phyloP scores from a whole-genome alignment of 352 stramenopile genomes.

The Globisporangium barbulae region DNA sequence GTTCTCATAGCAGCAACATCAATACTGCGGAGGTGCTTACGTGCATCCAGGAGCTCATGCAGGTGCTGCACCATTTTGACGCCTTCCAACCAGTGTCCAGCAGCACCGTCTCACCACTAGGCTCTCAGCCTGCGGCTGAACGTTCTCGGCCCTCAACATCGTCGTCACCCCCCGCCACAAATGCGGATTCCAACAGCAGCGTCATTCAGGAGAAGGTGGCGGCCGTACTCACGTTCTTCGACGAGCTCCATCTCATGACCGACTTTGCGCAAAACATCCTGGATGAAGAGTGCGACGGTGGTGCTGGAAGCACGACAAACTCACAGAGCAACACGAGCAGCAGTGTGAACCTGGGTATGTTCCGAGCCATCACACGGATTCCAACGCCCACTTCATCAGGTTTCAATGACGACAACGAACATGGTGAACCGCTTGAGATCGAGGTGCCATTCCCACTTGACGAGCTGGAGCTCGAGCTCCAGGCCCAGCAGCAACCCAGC shows the following conservation, averaged over 20 bases:
- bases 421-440: background rate
- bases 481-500: slow-evolving; percentile 9
- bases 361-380: slow-evolving; percentile 29
- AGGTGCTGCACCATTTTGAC: slow-evolving; percentile 38
- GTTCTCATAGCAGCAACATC: background rate
- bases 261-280: slow-evolving; percentile 63
- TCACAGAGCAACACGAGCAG: slow-evolving; percentile 43
- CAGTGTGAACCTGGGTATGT: slow-evolving; percentile 29
- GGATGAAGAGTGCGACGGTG: slow-evolving; percentile 37
- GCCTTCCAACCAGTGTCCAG: slow-evolving; percentile 20
- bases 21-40: slow-evolving; percentile 21
- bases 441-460: slow-evolving; percentile 9
- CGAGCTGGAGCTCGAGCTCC: slow-evolving; percentile 18
- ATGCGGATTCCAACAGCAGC: no score
- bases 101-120: background rate
- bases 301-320: background rate
- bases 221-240: slow-evolving; percentile 45
- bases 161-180: background rate
- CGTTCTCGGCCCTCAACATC: background rate
- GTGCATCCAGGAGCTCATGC: slow-evolving; percentile 38
- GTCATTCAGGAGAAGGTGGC: slow-evolving; percentile 30
- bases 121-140: background rate
- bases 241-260: slow-evolving; percentile 52
- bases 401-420: background rate
- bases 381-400: slow-evolving; percentile 21